These are phyloP conservation scores for Simplicillium sp. DNA, from an alignment of 2,329 filamentous ascomycete genomes.

Conservation along the genomic window DNA sequence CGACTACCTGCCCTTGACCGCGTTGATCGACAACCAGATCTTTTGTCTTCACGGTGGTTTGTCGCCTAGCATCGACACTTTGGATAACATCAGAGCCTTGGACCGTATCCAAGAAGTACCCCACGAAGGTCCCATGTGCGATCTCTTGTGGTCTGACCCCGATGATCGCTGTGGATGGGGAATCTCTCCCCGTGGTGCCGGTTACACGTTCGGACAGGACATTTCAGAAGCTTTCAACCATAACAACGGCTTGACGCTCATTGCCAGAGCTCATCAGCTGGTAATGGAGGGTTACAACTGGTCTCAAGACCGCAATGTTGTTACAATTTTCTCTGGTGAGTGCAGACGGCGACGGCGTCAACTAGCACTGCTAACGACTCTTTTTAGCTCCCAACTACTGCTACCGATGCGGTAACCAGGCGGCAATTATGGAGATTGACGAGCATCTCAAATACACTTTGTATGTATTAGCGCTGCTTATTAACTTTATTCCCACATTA, in stretches of 20 bases:
- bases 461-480: slow-evolving; percentile 45
- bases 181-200: slow-evolving; percentile 87
- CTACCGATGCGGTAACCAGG: slow-evolving; percentile 97
- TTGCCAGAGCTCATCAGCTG: slow-evolving; percentile 92
- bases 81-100: slow-evolving; percentile 89
- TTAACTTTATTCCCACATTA: slow-evolving; percentile 11
- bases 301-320: slow-evolving; percentile 96
- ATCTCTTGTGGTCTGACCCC: slow-evolving; percentile 94
- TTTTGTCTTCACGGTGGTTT: slow-evolving; percentile 97
- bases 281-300: slow-evolving; percentile 99
- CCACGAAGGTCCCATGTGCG: slow-evolving; percentile 97
- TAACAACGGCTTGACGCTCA: slow-evolving; percentile 93
- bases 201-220: slow-evolving; percentile 93
- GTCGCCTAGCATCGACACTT: slow-evolving; percentile 89
- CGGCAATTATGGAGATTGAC: slow-evolving; percentile 99
- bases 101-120: slow-evolving; percentile 98
- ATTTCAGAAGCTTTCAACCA: slow-evolving; percentile 99
- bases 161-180: slow-evolving; percentile 96
- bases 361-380: neutral
- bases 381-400: slow-evolving; percentile 77
- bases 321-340: slow-evolving; percentile 93
- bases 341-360: neutral
- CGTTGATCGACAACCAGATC: slow-evolving; percentile 97
- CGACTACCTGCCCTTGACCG: slow-evolving; percentile 91
- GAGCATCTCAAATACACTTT: slow-evolving; percentile 99